Evolutionary conservation across 2,329 filamentous ascomycete genomes (phyloP).

Genomic region (Chaetomium strumarium): DNA sequence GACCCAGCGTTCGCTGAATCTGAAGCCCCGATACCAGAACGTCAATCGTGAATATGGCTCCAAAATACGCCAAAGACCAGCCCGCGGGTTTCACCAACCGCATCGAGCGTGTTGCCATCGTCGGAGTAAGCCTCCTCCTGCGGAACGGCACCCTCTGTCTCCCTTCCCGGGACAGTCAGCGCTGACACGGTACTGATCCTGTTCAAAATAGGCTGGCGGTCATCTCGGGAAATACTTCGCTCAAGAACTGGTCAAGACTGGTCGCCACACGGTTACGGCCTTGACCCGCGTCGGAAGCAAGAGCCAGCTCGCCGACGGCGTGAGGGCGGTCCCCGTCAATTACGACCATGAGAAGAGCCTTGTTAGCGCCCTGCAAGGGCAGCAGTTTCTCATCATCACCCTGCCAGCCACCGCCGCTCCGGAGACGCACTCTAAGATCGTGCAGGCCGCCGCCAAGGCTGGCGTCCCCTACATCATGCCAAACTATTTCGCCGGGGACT

Average conservation of each 20-base stretch:
- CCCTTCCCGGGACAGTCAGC: background rate
- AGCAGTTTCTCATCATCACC: background rate
- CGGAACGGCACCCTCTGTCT: background rate
- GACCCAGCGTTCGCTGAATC: too few species aligned
- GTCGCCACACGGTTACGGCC: background rate
- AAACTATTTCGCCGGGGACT: background rate
- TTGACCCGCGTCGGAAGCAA: background rate
- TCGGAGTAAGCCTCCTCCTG: background rate
- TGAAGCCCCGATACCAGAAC: too few species aligned
- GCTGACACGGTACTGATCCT: background rate
- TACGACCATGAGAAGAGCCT: background rate
- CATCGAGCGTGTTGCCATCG: slow-evolving; percentile 1
- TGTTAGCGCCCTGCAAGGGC: background rate
- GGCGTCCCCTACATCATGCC: slow-evolving; percentile 1
- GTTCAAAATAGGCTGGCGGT: background rate
- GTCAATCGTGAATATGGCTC: background rate
- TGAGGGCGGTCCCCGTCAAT: background rate
- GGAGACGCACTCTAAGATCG: background rate
- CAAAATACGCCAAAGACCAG: background rate
- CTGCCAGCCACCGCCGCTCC: background rate
- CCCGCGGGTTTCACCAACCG: background rate
- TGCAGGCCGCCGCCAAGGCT: background rate
- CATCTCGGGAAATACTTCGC: background rate
- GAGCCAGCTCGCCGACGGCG: background rate
- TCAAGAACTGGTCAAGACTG: background rate